Conservation (phyloP, 441 rosid species). For the Omphalea diandra region DNA sequence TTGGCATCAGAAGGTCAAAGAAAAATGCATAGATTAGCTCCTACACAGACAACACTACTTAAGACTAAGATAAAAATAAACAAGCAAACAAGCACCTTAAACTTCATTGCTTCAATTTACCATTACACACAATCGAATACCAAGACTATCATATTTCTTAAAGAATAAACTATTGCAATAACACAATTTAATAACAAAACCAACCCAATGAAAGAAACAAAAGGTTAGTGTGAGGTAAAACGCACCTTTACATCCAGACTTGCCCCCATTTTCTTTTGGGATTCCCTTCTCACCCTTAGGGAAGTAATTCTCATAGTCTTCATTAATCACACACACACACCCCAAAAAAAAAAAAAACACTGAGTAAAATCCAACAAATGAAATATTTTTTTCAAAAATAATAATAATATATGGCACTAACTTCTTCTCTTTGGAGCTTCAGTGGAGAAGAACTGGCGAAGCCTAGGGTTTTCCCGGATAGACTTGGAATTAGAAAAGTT, state of each 20-base stretch:
- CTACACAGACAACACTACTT: background rate
- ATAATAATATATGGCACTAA: conserved; percentile 22
- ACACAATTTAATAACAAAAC: background rate
- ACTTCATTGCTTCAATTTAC: conserved; percentile 9
- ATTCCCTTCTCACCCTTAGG: conserved; percentile 53
- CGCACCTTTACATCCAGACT: conserved; percentile 50
- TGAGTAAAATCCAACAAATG: background rate
- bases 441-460: conserved; percentile 40
- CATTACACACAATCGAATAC: background rate
- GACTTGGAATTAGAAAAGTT: conserved; percentile 36
- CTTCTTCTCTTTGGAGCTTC: conserved; percentile 52
- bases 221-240: background rate
- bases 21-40: background rate
- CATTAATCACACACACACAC: background rate
- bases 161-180: background rate
- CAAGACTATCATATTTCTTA: too few species aligned
- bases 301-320: conserved; percentile 53
- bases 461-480: conserved; percentile 42
- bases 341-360: background rate
- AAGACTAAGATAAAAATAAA: conserved; percentile 7
- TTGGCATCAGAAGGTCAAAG: background rate
- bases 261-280: conserved; percentile 39
- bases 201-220: background rate
- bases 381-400: background rate
- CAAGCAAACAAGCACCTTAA: background rate